Evolutionary conservation across 2,329 filamentous ascomycete genomes (phyloP).

Genomic region (Pyrenophora seminiperda): DNA sequence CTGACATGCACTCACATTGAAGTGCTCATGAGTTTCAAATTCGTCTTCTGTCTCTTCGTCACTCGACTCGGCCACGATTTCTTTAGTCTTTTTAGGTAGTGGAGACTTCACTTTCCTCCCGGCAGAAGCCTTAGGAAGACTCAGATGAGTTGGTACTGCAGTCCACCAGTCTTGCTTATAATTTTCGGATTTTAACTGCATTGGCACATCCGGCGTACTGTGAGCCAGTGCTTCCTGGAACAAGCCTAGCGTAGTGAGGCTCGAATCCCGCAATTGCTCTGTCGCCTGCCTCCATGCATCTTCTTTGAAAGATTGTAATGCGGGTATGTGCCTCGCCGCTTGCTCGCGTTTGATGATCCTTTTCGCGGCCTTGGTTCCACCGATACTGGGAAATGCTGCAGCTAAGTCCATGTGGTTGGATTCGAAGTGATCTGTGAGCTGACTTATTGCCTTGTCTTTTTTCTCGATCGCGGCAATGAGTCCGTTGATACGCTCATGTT

Average conservation of each 20-base stretch:
- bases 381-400: constrained; percentile 61
- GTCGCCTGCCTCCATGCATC: constrained; percentile 50
- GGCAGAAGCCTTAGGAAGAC: constrained; percentile 9
- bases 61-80: constrained; percentile 18
- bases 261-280: constrained; percentile 25
- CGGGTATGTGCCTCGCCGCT: constrained; percentile 60
- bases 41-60: constrained; percentile 46
- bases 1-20: constrained; percentile 24
- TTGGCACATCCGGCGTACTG: constrained; percentile 34
- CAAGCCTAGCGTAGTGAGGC: constrained; percentile 37
- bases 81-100: constrained; percentile 5
- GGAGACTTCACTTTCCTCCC: constrained; percentile 17
- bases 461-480: constrained; percentile 58
- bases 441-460: constrained; percentile 64
- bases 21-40: constrained; percentile 44
- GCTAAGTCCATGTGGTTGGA: constrained; percentile 60
- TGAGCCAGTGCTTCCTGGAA: constrained; percentile 43
- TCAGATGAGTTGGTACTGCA: constrained; percentile 18
- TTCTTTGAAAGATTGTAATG: constrained; percentile 60
- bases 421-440: constrained; percentile 64
- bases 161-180: constrained; percentile 30
- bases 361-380: constrained; percentile 52
- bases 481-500: constrained; percentile 54
- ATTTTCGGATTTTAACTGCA: constrained; percentile 26
- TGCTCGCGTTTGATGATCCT: constrained; percentile 56